A percentile compares a stretch with the other conserved stretches of the same genome.
These are phyloP conservation scores for Fusarium sp. DNA, from an alignment of 2,329 filamentous ascomycete species.

Conservation along the genomic window DNA sequence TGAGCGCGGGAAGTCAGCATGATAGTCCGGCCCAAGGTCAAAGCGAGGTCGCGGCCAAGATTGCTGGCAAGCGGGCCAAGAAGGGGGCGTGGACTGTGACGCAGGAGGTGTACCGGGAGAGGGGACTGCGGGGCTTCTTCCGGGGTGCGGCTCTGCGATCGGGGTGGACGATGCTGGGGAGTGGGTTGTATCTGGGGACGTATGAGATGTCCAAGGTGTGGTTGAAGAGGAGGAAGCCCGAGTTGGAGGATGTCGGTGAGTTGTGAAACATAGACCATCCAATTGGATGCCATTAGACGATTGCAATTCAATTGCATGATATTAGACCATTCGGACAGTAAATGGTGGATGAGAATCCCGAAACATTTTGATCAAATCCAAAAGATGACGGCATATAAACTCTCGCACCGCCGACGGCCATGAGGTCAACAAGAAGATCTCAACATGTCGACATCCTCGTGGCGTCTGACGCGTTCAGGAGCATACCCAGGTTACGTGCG, in stretches of 20 bases:
- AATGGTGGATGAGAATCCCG: conserved; percentile 5
- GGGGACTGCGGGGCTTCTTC: conserved; percentile 83
- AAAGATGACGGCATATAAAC: conserved; percentile 11
- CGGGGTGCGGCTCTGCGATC: conserved; percentile 81
- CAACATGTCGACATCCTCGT: conserved; percentile 48
- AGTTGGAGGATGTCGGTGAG: conserved; percentile 55
- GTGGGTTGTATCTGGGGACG: conserved; percentile 87
- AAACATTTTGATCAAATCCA: not conserved
- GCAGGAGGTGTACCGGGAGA: conserved; percentile 74
- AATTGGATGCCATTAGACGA: not conserved
- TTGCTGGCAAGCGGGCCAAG: conserved; percentile 51
- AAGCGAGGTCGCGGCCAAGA: conserved; percentile 36
- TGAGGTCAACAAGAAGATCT: conserved; percentile 29
- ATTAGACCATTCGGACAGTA: conserved; percentile 3
- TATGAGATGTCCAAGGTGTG: conserved; percentile 86
- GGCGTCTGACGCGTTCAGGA: conserved; percentile 46
- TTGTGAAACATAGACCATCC: conserved; percentile 33
- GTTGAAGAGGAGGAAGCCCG: conserved; percentile 63
- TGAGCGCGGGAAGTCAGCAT: conserved; percentile 66
- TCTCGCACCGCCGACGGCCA: conserved; percentile 20
- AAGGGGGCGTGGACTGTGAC: conserved; percentile 72
- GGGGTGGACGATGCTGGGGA: conserved; percentile 86
- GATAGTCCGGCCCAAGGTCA: conserved; percentile 20
- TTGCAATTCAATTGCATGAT: conserved; percentile 6
- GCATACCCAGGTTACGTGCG: conserved; percentile 7